Conservation (phyloP, 805 yeast species). For the Jamesozyma piceae region DNA sequence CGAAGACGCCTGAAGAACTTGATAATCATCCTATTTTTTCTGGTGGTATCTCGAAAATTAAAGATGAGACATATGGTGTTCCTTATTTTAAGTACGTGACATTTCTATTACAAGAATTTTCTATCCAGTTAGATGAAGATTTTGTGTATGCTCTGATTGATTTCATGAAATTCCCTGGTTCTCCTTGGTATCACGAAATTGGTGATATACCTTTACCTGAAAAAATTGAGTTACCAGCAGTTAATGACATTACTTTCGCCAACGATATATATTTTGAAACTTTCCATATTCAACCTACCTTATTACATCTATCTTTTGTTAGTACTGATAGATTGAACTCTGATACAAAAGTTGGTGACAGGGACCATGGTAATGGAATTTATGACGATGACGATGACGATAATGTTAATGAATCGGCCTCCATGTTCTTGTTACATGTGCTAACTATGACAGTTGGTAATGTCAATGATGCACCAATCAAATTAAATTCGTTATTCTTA, state of each 20-base stretch:
- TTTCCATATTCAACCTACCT: constrained; percentile 84
- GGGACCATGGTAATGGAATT: background rate
- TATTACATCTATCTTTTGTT: constrained; percentile 80
- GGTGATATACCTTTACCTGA: constrained; percentile 14
- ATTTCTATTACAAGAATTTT: constrained; percentile 75
- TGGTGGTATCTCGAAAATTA: constrained; percentile 71
- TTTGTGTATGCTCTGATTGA: constrained; percentile 75
- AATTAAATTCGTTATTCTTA: constrained; percentile 74
- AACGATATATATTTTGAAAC: constrained; percentile 87
- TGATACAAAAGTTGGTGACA: constrained; percentile 42
- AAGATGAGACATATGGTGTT: constrained; percentile 87
- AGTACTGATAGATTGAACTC: constrained; percentile 72
- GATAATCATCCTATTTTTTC: constrained; percentile 86
- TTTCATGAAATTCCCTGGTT: constrained; percentile 72
- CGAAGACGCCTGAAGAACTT: constrained; percentile 75
- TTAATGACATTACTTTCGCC: constrained; percentile 43
- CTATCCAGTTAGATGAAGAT: constrained; percentile 90
- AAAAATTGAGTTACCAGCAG: constrained; percentile 61
- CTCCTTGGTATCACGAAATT: constrained; percentile 47
- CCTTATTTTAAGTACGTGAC: constrained; percentile 88
- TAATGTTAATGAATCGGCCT: constrained; percentile 5
- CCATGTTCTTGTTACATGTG: constrained; percentile 72
- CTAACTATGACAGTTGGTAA: constrained; percentile 95
- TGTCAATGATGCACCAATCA: constrained; percentile 92
- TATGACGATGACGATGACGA: constrained; percentile 5